phyloP scores from a whole-genome alignment of 257 asterid genomes.

The Gentiana dahurica region DNA sequence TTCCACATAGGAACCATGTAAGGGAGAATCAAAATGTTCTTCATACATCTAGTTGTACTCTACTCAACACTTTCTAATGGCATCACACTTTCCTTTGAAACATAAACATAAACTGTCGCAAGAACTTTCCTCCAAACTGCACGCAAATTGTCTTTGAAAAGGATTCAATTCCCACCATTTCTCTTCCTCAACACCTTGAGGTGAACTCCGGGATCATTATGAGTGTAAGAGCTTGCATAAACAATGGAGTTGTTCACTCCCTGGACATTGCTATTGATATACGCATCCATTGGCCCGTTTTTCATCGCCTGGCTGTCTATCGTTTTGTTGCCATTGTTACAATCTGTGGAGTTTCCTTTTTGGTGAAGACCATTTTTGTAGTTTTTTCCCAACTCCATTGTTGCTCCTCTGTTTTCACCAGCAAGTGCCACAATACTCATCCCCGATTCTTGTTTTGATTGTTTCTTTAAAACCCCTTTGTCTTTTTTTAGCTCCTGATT shows the following conservation, averaged over 20 bases:
- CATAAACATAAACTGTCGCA: too few species aligned
- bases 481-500: slow-evolving; percentile 13
- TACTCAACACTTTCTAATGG: too few species aligned
- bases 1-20: too few species aligned
- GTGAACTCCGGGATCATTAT: slow-evolving; percentile 71
- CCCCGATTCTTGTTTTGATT: slow-evolving; percentile 24
- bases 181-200: slow-evolving; percentile 23
- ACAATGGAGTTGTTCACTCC: slow-evolving; percentile 73
- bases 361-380: slow-evolving; percentile 6
- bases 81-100: too few species aligned
- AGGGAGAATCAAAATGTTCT: too few species aligned
- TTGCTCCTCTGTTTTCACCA: slow-evolving; percentile 78
- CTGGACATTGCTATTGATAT: slow-evolving; percentile 69
- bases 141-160: too few species aligned
- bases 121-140: too few species aligned
- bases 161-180: slow-evolving; percentile 5
- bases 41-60: too few species aligned
- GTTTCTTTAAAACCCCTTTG: slow-evolving; percentile 18
- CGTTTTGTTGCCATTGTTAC: slow-evolving; percentile 10
- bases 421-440: slow-evolving; percentile 47
- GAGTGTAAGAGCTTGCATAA: slow-evolving; percentile 18
- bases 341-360: slow-evolving; percentile 14
- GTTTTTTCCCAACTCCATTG: slow-evolving; percentile 36
- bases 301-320: slow-evolving; percentile 19
- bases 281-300: slow-evolving; percentile 27